Base-by-base conservation (phyloP, 176 grass and related monocot genomes). In the Bromus sterilis region DNA sequence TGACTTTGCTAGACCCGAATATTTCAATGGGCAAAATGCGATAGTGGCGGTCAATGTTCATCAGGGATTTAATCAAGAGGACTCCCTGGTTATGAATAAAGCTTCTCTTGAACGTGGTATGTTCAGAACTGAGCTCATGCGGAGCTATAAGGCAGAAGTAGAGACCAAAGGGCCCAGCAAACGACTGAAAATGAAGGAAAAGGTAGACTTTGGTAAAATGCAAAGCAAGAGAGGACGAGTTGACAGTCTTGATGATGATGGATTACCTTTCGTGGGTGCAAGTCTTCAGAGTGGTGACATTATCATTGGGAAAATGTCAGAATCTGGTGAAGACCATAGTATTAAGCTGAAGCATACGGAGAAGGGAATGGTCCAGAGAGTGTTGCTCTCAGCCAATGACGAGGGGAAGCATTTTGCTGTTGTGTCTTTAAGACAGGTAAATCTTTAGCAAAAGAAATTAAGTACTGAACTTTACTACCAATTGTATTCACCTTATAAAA, bases 41-140 rank as follows among this genome's bases (percentile, higher is more conserved):
- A 98, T 98, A 76, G 95, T 98, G 13, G 92, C 92, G 8, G 92
- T 98, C 25, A 98, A 98, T 77, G 88, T 98, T 88, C 92, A 98
- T 86, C 92, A 95, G 83, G 95, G 92, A 18, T 98, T 88, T 87
- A 98, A 98, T 75, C 92, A 98, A 85, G 95, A 98, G 90, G 90
- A 98, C 87, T 98, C 95, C 16, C 82, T 98, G 31, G 90, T 98
- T 84, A 91, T 98, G 95, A 98, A 98, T 87, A 94, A 76, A 68
- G 80, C 95, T 80, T 98, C 95, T 66, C 78, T 98, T 71, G 96
- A 98, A 62, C 84, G 96, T 20, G 93, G 96, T 57, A 98, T 98
- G 96, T 98, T 93, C 70, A 86, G 88, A 56, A 98, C 88, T 24
- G 93, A 95, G 72, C 96, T 95, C 65, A 74, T 95, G 11, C 85